phyloP scores from a whole-genome alignment of 306 rosid genomes.

The Cicer chorassanicum region DNA sequence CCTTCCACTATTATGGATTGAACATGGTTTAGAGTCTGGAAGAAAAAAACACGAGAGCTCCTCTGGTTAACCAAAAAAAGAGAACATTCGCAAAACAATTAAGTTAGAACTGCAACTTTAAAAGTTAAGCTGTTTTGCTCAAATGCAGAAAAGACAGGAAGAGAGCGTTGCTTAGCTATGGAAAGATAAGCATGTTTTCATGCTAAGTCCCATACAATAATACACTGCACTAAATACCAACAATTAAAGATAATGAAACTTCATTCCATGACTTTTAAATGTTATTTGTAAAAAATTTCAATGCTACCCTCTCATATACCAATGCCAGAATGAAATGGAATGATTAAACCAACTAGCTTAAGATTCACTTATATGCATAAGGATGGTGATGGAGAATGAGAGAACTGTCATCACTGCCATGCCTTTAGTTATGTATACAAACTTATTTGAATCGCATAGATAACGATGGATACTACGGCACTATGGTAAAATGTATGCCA shows the following conservation, averaged over 20 bases:
- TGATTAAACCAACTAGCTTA: constrained; percentile 17
- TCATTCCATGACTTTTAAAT: neutral
- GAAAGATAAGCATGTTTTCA: constrained; percentile 26
- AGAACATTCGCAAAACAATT: constrained; percentile 21
- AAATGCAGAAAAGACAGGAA: constrained; percentile 23
- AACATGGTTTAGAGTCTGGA: constrained; percentile 52
- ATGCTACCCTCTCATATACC: neutral
- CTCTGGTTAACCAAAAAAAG: constrained; percentile 27
- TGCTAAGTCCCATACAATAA: constrained; percentile 8
- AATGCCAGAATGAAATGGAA: constrained; percentile 18
- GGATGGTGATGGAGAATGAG: too few species aligned
- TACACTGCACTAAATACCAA: constrained; percentile 17
- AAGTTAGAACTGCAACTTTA: constrained; percentile 28
- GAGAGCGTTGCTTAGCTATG: neutral
- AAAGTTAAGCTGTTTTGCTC: neutral
- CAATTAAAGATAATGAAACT: constrained; percentile 12
- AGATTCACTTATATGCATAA: constrained; percentile 12
- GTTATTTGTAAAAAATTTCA: constrained; percentile 3
- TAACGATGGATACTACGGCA: too few species aligned
- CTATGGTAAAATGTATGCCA: neutral
- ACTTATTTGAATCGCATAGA: too few species aligned
- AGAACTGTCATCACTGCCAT: too few species aligned
- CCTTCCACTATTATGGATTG: constrained; percentile 33
- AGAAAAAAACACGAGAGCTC: neutral
- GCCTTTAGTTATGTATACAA: too few species aligned